Base-by-base conservation (phyloP, 1,139 yeast species). In the Taphrina flavorubra region DNA sequence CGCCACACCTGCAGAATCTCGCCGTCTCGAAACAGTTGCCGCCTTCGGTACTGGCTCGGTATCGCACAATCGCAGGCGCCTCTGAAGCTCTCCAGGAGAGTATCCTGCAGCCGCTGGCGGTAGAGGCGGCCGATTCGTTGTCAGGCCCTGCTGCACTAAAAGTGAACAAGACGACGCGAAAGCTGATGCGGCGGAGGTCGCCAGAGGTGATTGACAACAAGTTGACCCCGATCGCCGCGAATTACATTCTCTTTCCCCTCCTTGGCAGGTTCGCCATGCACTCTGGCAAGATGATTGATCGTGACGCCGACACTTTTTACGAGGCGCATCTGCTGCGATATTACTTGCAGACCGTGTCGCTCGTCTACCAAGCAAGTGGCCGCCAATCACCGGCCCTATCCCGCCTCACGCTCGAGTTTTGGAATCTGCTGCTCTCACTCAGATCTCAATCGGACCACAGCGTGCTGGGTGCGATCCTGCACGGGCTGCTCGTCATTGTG, bases 131-230 rank as follows among this genome's bases (percentile, higher is more conserved):
- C 16, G 65, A 60, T 8, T 49, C 65, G 18, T 51, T 51, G 5
- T 47, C 65, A 1, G 65, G 65, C 14, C 65, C 65, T 4, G 65
- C 44, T n/a, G 65, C 65, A 18, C 65, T 60, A 5, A 60, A 60
- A 36, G 65, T 60, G 6, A 25, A 51, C 36, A 44, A 59, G 44
- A 49, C 57, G 39, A 60, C 65, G 3, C 37, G 65, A 49, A 47
- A 44, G 36, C 31, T 25, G 31, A 14, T 14, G 36, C 18, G 18
- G 13, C 49, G 34, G 46, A 46, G 57, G 39, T 13, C 4, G 34
- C 47, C 18, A 10, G 25, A 20, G 60, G 16, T 20, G 18, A 14
- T 58, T 18, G 49, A 18, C 36, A 60, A 60, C 36, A 34, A 18
- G 8, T 20, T 49, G 34, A 51, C 65, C 1, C 40, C 39, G 31